Percentiles rank a stretch among this genome's conserved stretches.
Conservation (phyloP, 805 yeast genomes). For the Ogataea pilisensis region DNA sequence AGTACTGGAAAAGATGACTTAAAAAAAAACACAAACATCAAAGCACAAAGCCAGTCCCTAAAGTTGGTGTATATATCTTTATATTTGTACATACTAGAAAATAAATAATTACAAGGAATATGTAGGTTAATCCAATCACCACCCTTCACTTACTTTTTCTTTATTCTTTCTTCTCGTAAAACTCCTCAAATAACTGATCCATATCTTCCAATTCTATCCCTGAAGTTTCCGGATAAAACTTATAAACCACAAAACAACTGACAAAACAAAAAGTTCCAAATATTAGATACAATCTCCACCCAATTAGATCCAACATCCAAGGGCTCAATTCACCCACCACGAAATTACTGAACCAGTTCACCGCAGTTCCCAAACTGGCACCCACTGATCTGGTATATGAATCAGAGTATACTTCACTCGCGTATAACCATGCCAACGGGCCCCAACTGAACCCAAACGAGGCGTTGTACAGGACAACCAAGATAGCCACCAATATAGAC, state of each 20-base stretch:
- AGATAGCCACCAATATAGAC: constrained; percentile 64
- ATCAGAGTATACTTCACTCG: constrained; percentile 79
- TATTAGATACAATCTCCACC: constrained; percentile 74
- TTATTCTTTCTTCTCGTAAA: constrained; percentile 6
- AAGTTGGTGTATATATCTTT: too few species aligned
- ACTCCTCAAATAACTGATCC: constrained; percentile 44
- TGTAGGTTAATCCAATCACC: too few species aligned
- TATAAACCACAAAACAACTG: constrained; percentile 40
- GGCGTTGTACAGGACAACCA: constrained; percentile 75
- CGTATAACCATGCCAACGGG: constrained; percentile 83
- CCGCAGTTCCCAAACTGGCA: constrained; percentile 81
- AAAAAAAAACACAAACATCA: too few species aligned
- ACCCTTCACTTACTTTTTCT: too few species aligned
- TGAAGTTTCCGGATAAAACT: constrained; percentile 50
- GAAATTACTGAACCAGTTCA: constrained; percentile 88
- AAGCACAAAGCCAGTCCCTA: too few species aligned
- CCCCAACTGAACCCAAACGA: constrained; percentile 90
- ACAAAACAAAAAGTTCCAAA: constrained; percentile 66
- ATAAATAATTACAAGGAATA: too few species aligned
- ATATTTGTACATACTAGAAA: too few species aligned
- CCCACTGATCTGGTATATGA: constrained; percentile 74
- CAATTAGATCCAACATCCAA: constrained; percentile 64
- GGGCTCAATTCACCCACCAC: constrained; percentile 92
- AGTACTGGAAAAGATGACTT: background rate
- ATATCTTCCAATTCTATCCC: constrained; percentile 51